A percentile compares a stretch with the other conserved stretches of the same genome.
Evolutionary conservation across 164 flowering plant species (phyloP).

Genomic region (Nymphaea colorata): DNA sequence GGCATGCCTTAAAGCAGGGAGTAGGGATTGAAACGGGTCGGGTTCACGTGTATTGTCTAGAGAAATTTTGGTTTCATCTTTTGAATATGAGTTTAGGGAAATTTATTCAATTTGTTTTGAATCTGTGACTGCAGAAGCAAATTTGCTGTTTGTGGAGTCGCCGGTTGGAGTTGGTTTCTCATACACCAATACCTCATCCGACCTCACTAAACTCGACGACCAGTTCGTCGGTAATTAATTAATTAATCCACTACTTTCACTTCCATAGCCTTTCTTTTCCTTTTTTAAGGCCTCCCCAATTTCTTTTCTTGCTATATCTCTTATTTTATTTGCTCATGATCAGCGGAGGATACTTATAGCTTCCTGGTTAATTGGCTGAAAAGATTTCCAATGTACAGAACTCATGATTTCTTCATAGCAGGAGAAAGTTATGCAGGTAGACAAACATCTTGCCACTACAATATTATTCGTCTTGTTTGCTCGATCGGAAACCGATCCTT

Average conservation of each 20-base stretch:
- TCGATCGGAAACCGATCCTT: background rate
- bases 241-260: too few relatives aligned
- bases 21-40: too few relatives aligned
- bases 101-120: too few relatives aligned
- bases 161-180: slow-evolving; percentile 82
- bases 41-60: too few relatives aligned
- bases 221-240: slow-evolving; percentile 36
- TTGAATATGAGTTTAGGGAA: too few relatives aligned
- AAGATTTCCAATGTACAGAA: slow-evolving; percentile 45
- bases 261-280: background rate
- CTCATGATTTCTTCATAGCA: slow-evolving; percentile 46
- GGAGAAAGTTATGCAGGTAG: slow-evolving; percentile 79
- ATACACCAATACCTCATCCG: slow-evolving; percentile 60
- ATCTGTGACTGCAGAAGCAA: slow-evolving; percentile 37
- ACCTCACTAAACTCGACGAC: slow-evolving; percentile 38
- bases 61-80: too few relatives aligned
- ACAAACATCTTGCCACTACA: background rate
- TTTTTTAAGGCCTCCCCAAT: background rate
- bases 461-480: slow-evolving; percentile 1
- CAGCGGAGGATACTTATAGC: slow-evolving; percentile 56
- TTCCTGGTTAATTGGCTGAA: slow-evolving; percentile 58
- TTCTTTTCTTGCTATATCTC: background rate
- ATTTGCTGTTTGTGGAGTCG: slow-evolving; percentile 68
- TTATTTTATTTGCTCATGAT: background rate
- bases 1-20: too few relatives aligned